These are phyloP conservation scores for Arthrobotrys conoides DNA, from an alignment of 2,329 filamentous ascomycete genomes.

Conservation along the genomic window DNA sequence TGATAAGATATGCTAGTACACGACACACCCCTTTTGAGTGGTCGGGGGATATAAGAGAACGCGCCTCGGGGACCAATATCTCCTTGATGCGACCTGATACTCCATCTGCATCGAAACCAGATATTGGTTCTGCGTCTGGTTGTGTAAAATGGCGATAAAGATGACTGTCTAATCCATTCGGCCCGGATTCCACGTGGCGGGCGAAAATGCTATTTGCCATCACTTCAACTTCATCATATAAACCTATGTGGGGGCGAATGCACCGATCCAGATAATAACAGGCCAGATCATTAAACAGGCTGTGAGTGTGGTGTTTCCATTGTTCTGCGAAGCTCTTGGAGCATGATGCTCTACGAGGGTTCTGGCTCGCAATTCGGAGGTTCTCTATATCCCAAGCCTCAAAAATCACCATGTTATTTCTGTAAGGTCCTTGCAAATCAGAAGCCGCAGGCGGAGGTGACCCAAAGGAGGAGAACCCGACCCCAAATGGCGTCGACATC, in stretches of 20 bases:
- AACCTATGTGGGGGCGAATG: background rate
- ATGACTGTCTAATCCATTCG: background rate
- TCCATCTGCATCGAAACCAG: background rate
- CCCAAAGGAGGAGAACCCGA: no score
- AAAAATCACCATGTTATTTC: background rate
- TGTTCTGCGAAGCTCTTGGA: background rate
- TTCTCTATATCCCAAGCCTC: background rate
- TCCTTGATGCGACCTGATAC: conserved; percentile 17
- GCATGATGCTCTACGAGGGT: no score
- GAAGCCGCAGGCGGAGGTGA: background rate
- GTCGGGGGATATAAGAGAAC: background rate
- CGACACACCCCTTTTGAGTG: conserved; percentile 17
- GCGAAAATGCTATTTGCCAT: background rate
- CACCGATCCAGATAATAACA: conserved; percentile 18
- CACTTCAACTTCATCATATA: background rate
- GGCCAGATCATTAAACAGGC: conserved; percentile 28
- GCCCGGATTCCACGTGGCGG: background rate
- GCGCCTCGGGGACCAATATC: background rate
- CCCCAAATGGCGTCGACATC: background rate
- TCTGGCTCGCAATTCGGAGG: background rate
- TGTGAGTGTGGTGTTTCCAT: conserved; percentile 6
- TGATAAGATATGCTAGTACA: conserved; percentile 21
- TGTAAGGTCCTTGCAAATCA: conserved; percentile 9
- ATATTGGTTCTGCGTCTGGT: background rate
- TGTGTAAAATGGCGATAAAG: conserved; percentile 18